Evolutionary conservation across 2,329 filamentous ascomycete genomes (phyloP), one percentile per base, ranked within the genome.

Genomic region (Sporothrix euskadiensis): DNA sequence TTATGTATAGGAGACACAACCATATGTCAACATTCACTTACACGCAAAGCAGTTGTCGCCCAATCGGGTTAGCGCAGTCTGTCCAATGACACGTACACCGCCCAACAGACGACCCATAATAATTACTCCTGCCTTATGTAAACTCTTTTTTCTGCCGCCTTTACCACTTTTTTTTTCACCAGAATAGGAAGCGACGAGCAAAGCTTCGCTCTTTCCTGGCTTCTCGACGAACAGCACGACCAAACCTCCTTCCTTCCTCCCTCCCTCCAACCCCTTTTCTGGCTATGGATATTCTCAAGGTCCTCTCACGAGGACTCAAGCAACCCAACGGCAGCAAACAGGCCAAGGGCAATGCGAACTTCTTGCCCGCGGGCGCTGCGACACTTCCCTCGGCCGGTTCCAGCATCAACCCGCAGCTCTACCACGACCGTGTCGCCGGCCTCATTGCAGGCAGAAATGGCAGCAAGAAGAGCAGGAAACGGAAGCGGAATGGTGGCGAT

Each of bases 201-300:
- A 35, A 32, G 47, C 47, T 35, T 54, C 44, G 16, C 35, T n/a
- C 26, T 69, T 69, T 54, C 39, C 10, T 26, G 16, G 26, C n/a
- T 9, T 59, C 26, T 9, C 56, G 22, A 41, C 57, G 16, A 22
- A 19, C 32, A 3, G 41, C 57, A 22, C 57, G 35, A 41, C 57
- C 2, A 63, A 26, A 16, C 22, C 49, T 16, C 32, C 30, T 26
- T 49, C 14, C 41, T 32, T n/a, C 6, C 39, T 5, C 35, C 6
- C 39, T 5, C 35, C 4, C 35, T 35, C 59, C 7, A 41, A 44
- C 22, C 19, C 19, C 0, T 6, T 7, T 35, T 35, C 7, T 26
- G n/a, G 66, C 32, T 30, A 92, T 92, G 91, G 91, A 94, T 82
- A 89, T 93, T 72, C 84, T 93, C 79, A 93, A 90, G 78, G 83